Evolutionary conservation across 1,139 yeast species (phyloP), one percentile per base, ranked within the genome.

Genomic region (Lodderomyces orthopsilosis): DNA sequence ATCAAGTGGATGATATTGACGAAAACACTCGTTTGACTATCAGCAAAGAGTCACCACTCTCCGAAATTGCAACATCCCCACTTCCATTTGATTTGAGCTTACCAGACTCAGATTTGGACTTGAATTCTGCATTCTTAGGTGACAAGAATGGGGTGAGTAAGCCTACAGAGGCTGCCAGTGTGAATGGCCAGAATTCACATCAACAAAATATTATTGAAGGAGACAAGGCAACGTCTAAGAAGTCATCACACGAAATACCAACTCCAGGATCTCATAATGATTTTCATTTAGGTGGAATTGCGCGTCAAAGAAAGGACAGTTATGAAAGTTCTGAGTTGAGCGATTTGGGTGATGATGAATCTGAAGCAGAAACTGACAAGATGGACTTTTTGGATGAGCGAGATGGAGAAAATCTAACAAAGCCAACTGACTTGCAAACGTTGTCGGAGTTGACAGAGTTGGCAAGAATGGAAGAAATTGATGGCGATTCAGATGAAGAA

Each of bases 351-450:
- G 89, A 80, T 45, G 72, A 77, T 47, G 83, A 80, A 51, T 81
- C 89, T 6, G 93, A 85, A 58, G 91, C 89, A 3, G 94, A 85
- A 59, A 85, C 94, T 2, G 94, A 85, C 56, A 79, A 77, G 51
- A 79, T 85, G 84, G 88, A 81, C 54, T 73, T 73, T 50, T 56
- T 73, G 45, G 75, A 70, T 30, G 75, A 70, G 44, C 40, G 49
- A 23, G 48, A 46, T 22, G 44, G 38, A 36, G 51, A 43, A 10
- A 51, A 47, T 32, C 27, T 28, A 4, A 35, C 32, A 32, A 42
- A 43, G 33, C 66, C 55, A 4, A 67, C 71, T 49, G 77, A 73
- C 49, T 63, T 73, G 46, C 64, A 63, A 43, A 65, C 69, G 2
- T 61, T 73, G 41, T 65, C 73, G 2, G 62, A 66, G 43, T 59